Conservation (phyloP, 2,329 filamentous ascomycete genomes). For the Ophiostoma sp. region DNA sequence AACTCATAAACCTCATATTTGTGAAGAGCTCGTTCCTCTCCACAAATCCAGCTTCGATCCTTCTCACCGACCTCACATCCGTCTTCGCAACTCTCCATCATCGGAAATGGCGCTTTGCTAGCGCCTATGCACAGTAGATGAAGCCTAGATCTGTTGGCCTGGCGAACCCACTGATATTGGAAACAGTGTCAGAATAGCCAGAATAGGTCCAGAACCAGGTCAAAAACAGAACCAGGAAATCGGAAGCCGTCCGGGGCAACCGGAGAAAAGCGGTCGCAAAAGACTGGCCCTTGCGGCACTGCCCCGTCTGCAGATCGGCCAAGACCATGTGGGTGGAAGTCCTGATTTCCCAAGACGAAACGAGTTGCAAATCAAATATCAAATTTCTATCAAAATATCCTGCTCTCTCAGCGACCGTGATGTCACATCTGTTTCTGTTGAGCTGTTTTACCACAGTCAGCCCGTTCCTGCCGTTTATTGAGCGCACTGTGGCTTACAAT, state of each 20-base stretch:
- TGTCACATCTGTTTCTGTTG: not conserved
- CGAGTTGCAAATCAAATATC: not conserved
- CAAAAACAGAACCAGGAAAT: not conserved
- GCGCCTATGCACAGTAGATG: conserved; percentile 20
- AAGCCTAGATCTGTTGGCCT: conserved; percentile 19
- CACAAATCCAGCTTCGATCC: not conserved
- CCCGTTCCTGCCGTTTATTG: not conserved
- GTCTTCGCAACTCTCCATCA: not conserved
- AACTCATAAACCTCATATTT: too few species aligned
- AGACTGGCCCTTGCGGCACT: not conserved
- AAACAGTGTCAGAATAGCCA: not conserved
- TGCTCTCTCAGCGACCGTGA: not conserved
- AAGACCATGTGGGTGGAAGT: not conserved
- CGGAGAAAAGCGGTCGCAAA: not conserved
- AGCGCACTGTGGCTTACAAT: not conserved
- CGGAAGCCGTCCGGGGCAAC: not conserved
- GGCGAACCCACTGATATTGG: not conserved
- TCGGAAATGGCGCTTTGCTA: conserved; percentile 17
- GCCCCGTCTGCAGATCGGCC: not conserved
- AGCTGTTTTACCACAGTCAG: not conserved
- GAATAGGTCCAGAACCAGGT: not conserved
- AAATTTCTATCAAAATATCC: too few species aligned
- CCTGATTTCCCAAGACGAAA: not conserved
- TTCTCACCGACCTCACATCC: not conserved
- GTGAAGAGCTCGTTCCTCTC: not conserved